Base-by-base conservation (phyloP, 306 rosid genomes). In the Neltuma alba region DNA sequence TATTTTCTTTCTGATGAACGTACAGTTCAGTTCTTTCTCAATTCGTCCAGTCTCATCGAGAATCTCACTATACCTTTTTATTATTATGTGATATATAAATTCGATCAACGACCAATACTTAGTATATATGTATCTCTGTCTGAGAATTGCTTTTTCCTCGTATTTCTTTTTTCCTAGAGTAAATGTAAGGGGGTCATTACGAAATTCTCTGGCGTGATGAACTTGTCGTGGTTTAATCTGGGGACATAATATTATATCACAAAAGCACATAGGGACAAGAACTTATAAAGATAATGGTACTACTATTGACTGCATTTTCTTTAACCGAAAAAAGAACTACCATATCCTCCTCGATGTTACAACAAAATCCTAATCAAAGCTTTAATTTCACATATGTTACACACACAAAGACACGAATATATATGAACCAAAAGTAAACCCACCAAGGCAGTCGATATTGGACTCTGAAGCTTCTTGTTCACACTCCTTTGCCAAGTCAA, bases 311-410 rank as follows among this genome's bases (percentile, higher is more conserved):
- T 52, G 73, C 62, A 61, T 47, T 82, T 55, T 63, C 63, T 70
- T 82, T 37, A 71, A 77, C 65, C 69, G 44, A 57, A 72, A 77
- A 71, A 76, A 77, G 81, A 67, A 55, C 83, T 41, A 76, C 83
- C 78, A 80, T 83, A 87, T 90, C 92, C 76, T 87, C 83, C 94
- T 90, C 83, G 89, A 79, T 73, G 75, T 69, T 82, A 81, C 90
- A 86, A 74, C 89, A 87, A 87, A 85, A 85, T 89, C 90, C 83
- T 83, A 66, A 38, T 66, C 21, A 79, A 76, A 78, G 81, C 88
- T 58, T 80, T 6, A 9, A 38, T 38, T 4, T 64, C 87, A 44
- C 64, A 74, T 76, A 57, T 27, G 20, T 77, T 45, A 65, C 40
- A 82, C 80, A 80, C 82, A 74, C 82, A 83, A 78, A 23, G 80